Evolutionary conservation across 2,329 filamentous ascomycete species (phyloP).

Genomic region (Talaromyces pinophilus): DNA sequence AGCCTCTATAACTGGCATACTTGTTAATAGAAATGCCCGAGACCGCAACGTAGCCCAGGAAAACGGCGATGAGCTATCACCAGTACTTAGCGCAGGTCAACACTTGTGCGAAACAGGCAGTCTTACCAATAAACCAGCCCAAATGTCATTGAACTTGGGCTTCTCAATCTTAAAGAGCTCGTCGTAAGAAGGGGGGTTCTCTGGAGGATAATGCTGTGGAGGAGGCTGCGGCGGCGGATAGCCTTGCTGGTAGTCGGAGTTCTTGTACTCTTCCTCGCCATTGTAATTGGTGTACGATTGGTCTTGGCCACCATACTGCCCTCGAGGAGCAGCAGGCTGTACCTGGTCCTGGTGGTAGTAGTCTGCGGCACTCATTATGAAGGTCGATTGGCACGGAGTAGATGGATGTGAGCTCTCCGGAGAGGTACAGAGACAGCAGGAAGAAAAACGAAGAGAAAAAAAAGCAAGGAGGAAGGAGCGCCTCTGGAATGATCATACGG

Average conservation of each 20-base stretch:
- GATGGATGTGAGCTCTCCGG: not conserved
- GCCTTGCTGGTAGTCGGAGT: conserved; percentile 8
- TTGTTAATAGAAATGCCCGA: conserved; percentile 74
- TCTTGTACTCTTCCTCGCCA: conserved; percentile 25
- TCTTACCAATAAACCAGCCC: conserved; percentile 76
- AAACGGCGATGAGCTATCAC: conserved; percentile 66
- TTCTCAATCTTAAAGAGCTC: conserved; percentile 78
- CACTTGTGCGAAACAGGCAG: not conserved
- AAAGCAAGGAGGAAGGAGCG: conserved; percentile 2
- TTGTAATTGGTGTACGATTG: conserved; percentile 18
- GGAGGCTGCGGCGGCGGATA: conserved; percentile 12
- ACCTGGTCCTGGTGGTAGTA: conserved; percentile 39
- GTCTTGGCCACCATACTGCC: conserved; percentile 10
- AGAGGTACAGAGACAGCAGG: not conserved
- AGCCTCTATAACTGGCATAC: conserved; percentile 65
- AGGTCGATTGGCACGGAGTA: not conserved
- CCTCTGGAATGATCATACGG: not conserved
- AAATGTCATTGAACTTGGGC: conserved; percentile 88
- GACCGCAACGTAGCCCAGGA: conserved; percentile 72
- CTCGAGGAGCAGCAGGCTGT: conserved; percentile 24
- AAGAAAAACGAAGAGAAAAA: not conserved
- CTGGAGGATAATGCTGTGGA: conserved; percentile 35
- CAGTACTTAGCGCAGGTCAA: not conserved
- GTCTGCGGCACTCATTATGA: conserved; percentile 39
- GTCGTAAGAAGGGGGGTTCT: conserved; percentile 57